Conservation (phyloP, 2,329 filamentous ascomycete species). For the Pleoardoris graminearum region DNA sequence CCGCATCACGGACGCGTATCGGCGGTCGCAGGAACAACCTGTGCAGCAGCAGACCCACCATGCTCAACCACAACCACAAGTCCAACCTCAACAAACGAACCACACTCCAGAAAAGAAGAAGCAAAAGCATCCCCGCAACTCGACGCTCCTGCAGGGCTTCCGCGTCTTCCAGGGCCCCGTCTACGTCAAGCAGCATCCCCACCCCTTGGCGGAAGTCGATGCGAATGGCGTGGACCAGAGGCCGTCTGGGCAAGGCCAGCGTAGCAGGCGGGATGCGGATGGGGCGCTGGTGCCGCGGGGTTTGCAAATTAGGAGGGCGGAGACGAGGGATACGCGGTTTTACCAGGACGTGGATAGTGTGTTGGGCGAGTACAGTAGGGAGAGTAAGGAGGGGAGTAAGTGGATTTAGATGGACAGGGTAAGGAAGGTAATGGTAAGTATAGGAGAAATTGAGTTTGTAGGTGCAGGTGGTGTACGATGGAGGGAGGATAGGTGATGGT, state of each 20-base stretch:
- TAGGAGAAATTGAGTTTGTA: no score
- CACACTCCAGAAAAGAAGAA: no score
- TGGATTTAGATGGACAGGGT: not conserved
- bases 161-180: not conserved
- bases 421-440: not conserved
- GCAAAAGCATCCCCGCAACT: not conserved
- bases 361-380: not conserved
- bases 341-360: not conserved
- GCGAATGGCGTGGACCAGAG: no score
- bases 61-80: no score
- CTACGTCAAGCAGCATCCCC: no score
- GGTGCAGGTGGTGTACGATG: no score
- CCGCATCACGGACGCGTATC: not conserved
- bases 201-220: no score
- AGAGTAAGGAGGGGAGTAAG: not conserved
- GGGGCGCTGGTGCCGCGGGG: not conserved
- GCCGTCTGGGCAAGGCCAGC: no score
- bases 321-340: slow-evolving; percentile 2
- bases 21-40: not conserved
- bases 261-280: no score
- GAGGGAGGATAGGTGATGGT: no score
- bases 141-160: not conserved
- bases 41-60: not conserved
- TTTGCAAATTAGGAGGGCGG: not conserved
- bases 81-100: no score